Base-by-base conservation (phyloP, 345 rosid species). In the Chamaenerion angustifolium region DNA sequence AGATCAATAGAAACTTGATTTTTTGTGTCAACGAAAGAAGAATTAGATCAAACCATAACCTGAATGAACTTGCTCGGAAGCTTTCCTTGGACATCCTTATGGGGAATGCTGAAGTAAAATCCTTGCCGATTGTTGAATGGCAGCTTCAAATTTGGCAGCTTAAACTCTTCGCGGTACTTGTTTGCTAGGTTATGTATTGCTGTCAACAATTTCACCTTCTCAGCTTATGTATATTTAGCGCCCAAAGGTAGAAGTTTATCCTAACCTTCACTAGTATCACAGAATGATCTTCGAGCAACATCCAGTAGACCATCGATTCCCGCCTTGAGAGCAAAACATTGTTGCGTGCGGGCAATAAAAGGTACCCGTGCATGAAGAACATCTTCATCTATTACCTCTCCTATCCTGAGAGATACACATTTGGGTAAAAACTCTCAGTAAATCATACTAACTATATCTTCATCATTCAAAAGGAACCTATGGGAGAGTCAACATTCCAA, bases 51-150 rank as follows among this genome's bases (percentile, higher is more conserved):
- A 19, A 45, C 16, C 53, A 58, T 27, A 45, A 90, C 98, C 94
- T 86, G 98, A 62, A 85, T 86, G 71, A 83, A 90, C 75, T 79
- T 86, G 76, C 64, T 77, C 16, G 98, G 96, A 66, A 86, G 87
- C 75, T 75, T 81, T 74, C 92, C 92, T 66, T 79, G 85, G 58
- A 81, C 71, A 50, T 83, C 96, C 68, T 90, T 90, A 53, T 63
- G 80, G 40, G 92, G 83, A 70, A 90, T 80, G 72, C 98, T 90
- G 51, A 86, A 75, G 72, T 83, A 86, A 85, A 90, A 90, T n/a
- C 98, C 98, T 63, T 83, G 96, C 66, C 86, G 76, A 55, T 66
- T 86, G 80, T 86, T 90, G 72, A 90, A 90, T n/a, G 94, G 96
- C 54, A 90, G 80, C 68, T 90, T 90, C 64, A 90, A 69, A 75